Base-by-base conservation (phyloP, 176 grass and related monocot genomes). In the Lolium multiflorum region DNA sequence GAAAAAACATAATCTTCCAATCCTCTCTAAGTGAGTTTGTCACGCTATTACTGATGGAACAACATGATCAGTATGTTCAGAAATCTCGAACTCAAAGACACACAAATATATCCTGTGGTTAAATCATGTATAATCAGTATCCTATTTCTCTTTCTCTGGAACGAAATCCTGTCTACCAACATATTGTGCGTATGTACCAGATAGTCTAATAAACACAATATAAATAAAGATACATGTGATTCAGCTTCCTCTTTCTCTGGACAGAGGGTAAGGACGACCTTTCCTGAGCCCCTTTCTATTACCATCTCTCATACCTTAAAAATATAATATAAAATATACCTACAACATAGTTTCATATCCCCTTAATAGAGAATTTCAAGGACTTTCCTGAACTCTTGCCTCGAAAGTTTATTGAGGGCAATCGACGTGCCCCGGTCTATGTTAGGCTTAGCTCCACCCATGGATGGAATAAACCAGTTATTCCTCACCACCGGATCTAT, bases 401-500 rank as follows among this genome's bases (percentile, higher is more conserved):
- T 41, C 37, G 17, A 18, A 70, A 70, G 35, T 70, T 70, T 41
- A 20, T 39, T 70, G 6, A 70, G 66, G 66, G 66, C 35, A n/a
- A 70, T 70, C 5, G 14, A 41, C 35, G 16, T 70, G 66, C 66
- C 66, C 35, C 15, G 7, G 66, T 10, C 8, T 70, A 70, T 70
- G 37, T 70, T 9, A 4, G 18, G 16, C 66, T 70, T 70, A 20
- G 66, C 35, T 70, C 1, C 66, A 41, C 7, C 15, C 66, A 41
- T 20, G 35, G 67, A 11, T 43, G 67, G 67, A 43, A n/a, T 71
- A 41, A 2, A 20, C 8, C 37, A 43, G 17, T 43, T n/a, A 71
- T 71, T 71, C 69, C 69, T 72, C 31, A 35, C 31, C 31, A 35
- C 31, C 2, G 69, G 69, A 72, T 72, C 69, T 46, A 72, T 47